phyloP scores from a whole-genome alignment of 2,329 filamentous ascomycete species.

The Xylaria sp. region DNA sequence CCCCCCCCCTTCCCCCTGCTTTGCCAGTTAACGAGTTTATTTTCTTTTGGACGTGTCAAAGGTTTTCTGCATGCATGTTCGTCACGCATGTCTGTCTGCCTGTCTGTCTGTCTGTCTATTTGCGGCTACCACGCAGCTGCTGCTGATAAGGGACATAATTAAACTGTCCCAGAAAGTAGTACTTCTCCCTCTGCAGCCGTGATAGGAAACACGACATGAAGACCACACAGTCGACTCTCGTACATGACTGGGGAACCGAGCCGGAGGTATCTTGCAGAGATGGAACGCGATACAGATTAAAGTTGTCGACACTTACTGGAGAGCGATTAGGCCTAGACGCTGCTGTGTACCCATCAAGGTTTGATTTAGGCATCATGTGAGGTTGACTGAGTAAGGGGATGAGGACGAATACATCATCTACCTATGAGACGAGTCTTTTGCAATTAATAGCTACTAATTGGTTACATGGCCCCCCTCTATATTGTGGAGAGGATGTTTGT shows the following conservation, averaged over 20 bases:
- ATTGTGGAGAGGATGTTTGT: neutral
- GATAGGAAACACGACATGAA: constrained; percentile 21
- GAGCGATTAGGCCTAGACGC: constrained; percentile 13
- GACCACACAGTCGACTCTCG: constrained; percentile 11
- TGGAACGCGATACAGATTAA: constrained; percentile 2
- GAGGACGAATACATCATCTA: neutral
- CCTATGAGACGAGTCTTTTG: neutral
- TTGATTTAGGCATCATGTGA: constrained; percentile 20
- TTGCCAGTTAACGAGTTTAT: no score
- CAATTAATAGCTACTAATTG: neutral
- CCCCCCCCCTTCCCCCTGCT: neutral
- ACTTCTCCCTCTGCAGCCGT: neutral
- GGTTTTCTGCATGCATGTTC: constrained; percentile 30
- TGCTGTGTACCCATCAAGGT: constrained; percentile 23
- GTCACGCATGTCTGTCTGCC: constrained; percentile 11
- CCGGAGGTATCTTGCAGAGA: constrained; percentile 3
- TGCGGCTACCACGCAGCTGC: constrained; percentile 5
- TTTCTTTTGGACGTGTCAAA: constrained; percentile 28
- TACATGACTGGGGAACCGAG: constrained; percentile 12
- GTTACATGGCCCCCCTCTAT: neutral
- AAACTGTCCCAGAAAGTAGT: constrained; percentile 6
- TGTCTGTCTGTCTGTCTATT: neutral
- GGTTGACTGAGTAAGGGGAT: neutral
- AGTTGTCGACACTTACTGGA: constrained; percentile 20
- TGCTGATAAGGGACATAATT: constrained; percentile 11